A percentile compares a stretch with the other conserved stretches of the same genome.
Conservation (phyloP, 2,329 filamentous ascomycete genomes). For the Sphaerulina populicola region DNA sequence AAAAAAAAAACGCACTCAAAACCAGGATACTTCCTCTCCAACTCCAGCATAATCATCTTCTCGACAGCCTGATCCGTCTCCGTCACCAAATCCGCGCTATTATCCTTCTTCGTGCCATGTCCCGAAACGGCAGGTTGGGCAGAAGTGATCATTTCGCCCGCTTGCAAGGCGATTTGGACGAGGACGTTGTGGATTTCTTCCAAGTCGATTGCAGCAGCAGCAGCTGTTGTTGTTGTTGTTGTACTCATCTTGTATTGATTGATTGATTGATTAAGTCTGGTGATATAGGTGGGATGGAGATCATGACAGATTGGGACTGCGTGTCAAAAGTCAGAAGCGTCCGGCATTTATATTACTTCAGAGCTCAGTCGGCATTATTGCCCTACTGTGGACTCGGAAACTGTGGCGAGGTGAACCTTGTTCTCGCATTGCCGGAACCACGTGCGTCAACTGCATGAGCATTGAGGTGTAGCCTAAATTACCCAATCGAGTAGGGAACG, state of each 20-base stretch:
- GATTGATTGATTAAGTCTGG: too few species aligned
- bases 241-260: slow-evolving; percentile 9
- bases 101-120: slow-evolving; percentile 45
- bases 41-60: slow-evolving; percentile 46
- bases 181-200: slow-evolving; percentile 45
- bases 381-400: not conserved
- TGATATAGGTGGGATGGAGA: too few species aligned
- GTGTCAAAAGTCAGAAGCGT: too few species aligned
- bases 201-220: slow-evolving; percentile 29
- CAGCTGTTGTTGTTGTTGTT: too few species aligned
- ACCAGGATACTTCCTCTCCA: slow-evolving; percentile 46
- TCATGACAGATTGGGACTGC: too few species aligned
- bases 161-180: slow-evolving; percentile 39
- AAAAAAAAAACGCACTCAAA: slow-evolving; percentile 38
- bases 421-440: not conserved
- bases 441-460: not conserved
- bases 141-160: slow-evolving; percentile 41
- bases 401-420: slow-evolving; percentile 1
- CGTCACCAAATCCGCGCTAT: slow-evolving; percentile 54
- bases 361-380: too few species aligned
- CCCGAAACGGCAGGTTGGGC: slow-evolving; percentile 38
- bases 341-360: too few species aligned
- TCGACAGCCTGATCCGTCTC: slow-evolving; percentile 57
- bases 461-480: too few species aligned
- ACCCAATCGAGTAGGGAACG: not conserved